Base-by-base conservation (phyloP, 495 filamentous ascomycete species). In the Penicillium riverlandense region DNA sequence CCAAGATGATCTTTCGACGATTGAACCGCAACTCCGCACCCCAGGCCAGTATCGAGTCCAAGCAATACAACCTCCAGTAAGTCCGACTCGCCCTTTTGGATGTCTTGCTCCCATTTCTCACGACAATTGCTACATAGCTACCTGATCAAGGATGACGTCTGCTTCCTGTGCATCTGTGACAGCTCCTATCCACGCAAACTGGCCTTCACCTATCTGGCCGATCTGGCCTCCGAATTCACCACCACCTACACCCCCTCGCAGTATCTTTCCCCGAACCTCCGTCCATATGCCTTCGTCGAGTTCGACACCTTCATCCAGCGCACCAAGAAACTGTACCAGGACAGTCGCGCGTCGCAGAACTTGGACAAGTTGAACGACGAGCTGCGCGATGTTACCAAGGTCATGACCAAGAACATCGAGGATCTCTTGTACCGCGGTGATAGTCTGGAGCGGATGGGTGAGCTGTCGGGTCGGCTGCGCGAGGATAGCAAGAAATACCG, bases 331-430 rank as follows among this genome's bases (percentile, higher is more conserved):
- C 88, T 90, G 7, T 99, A 99, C 69, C 87, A 92, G 54, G 91
- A 97, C 61, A 82, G 82, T 42, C 86, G 94, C 45, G 92, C 94
- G 5, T 82, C 86, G 6, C 71, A 76, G 47, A 96, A 96, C 62
- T 75, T 96, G 35, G 87, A 88, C 61, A 86, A 87, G 55, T 67
- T 96, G 49, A 95, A 96, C 55, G 87, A 95, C 59, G 92, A 99
- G 73, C 77, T 99, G 35, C 82, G 89, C 55, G 92, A 97, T 76
- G 92, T 99, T 41, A 96, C 92, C 11, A 88, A 95, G 65, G 90
- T 97, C 51, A 99, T 99, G 92, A 97, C 92, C 29, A 99, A 97
- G 78, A 99, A 99, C 63, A 99, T 99, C 57, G 92, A 99, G 71
- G 92, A 99, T 62, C 66, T 99, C 59, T 64, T 99, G 45, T 99